Percentiles rank a stretch among this genome's conserved stretches.
phyloP scores from a whole-genome alignment of 371 early-diverging fungal genomes.

The Rhizopus arrhizus region DNA sequence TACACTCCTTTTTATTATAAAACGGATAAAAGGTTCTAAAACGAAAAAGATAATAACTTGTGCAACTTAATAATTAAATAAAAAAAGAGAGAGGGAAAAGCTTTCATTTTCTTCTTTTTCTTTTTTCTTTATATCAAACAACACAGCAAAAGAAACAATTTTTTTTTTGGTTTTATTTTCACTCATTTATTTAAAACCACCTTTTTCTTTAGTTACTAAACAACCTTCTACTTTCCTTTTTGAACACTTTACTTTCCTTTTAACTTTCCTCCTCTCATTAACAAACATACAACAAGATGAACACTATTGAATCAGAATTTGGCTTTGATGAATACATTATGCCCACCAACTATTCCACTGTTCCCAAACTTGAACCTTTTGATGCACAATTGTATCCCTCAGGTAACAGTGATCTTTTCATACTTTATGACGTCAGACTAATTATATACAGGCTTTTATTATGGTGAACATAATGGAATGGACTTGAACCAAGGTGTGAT shows the following conservation, averaged over 20 bases:
- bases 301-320: constrained; percentile 41
- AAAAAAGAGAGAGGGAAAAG: constrained; percentile 1
- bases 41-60: constrained; percentile 1
- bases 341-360: constrained; percentile 41
- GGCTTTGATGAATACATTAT: constrained; percentile 56
- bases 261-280: neutral
- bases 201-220: constrained; percentile 3
- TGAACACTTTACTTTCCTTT: constrained; percentile 20
- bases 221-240: constrained; percentile 24
- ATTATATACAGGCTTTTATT: constrained; percentile 20
- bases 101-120: constrained; percentile 12
- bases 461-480: constrained; percentile 27
- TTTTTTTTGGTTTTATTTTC: constrained; percentile 18
- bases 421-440: constrained; percentile 18
- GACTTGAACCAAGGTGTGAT: constrained; percentile 24
- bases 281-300: constrained; percentile 15
- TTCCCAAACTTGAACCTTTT: constrained; percentile 42
- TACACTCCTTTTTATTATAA: neutral
- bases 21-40: constrained; percentile 2
- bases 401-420: constrained; percentile 24
- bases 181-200: constrained; percentile 20
- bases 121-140: neutral
- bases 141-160: constrained; percentile 5
- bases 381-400: constrained; percentile 48
- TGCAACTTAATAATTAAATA: constrained; percentile 7